Evolutionary conservation across 768 basidiomycete genomes (phyloP), one percentile per base, ranked within the genome.

Genomic region (Lactarius hatsudake): DNA sequence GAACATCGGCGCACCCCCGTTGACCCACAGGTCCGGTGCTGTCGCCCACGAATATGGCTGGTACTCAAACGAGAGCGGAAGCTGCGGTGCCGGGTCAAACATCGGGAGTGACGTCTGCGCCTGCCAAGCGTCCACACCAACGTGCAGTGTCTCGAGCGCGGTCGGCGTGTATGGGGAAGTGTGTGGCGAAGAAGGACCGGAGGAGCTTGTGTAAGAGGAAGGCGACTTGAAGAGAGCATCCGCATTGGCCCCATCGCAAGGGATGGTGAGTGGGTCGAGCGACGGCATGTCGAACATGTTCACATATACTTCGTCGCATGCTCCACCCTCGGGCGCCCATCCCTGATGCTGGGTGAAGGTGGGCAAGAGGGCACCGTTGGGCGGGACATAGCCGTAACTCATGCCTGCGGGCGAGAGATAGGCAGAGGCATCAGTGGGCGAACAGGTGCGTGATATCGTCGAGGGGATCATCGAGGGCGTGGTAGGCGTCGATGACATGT

Each of bases 401-500:
- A 82, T 78, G 58, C 72, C 73, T 74, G 74, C 70, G 73, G 75
- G 65, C 57, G 74, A 70, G 78, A 81, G 71, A 79, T 79, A 57
- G 59, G 73, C 36, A 66, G 70, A 67, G 77, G 80, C 72, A 79
- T 79, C 55, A 67, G 72, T 23, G 67, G 71, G 48, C 61, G 74
- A 66, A 42, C 61, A 60, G 42, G 86, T 76, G 62, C 87, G 84
- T 62, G 86, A 82, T 72, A 82, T 84, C 79, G 87, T 87, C 79
- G 88, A 83, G 32, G 82, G 78, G 18, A 79, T 59, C 71, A 75
- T 72, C 15, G 85, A 83, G 15, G 87, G 87, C 40, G 88, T 88
- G 12, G 84, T 81, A 10, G 87, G 87, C 74, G 84, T 87, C 17
- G 87, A 87, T 5, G 86, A 85, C 81, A 81, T 81, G 77, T 76